Percentiles rank a stretch among this genome's conserved stretches.
Evolutionary conservation across 192 early-diverging fungal species (phyloP).

Genomic region (Rhizophagus clarus): DNA sequence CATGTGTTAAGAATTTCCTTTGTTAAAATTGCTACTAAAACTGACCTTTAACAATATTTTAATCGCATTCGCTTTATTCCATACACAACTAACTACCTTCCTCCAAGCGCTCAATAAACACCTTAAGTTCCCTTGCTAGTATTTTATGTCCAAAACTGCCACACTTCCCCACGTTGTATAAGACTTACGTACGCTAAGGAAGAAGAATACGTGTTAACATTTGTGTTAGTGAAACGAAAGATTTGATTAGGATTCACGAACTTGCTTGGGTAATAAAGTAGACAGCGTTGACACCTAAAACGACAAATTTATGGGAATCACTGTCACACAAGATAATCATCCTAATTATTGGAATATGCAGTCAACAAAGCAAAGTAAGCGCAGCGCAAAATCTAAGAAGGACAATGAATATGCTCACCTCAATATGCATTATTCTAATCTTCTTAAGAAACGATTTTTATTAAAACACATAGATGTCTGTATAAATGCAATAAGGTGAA

Average conservation of each 20-base stretch:
- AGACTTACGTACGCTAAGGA: constrained; percentile 22
- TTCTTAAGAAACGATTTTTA: no score
- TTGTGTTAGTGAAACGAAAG: neutral
- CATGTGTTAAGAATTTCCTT: neutral
- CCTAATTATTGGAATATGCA: no score
- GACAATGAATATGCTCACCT: no score
- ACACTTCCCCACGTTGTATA: constrained; percentile 17
- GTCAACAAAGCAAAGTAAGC: no score
- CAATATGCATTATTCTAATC: no score
- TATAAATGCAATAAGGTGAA: no score
- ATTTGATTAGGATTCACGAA: neutral
- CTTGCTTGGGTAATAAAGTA: neutral
- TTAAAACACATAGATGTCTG: no score
- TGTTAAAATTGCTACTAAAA: neutral
- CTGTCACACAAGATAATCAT: no score
- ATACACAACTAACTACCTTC: constrained; percentile 14
- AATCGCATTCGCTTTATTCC: neutral
- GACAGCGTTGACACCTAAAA: neutral
- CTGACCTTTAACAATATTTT: constrained; percentile 10
- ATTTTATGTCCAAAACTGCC: constrained; percentile 21
- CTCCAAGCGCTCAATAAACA: neutral
- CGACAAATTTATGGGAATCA: no score
- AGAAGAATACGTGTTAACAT: constrained; percentile 14
- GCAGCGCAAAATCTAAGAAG: no score
- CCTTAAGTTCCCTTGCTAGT: constrained; percentile 20